phyloP scores from a whole-genome alignment of 108 stramenopile genomes.

The Nitzschia palea region DNA sequence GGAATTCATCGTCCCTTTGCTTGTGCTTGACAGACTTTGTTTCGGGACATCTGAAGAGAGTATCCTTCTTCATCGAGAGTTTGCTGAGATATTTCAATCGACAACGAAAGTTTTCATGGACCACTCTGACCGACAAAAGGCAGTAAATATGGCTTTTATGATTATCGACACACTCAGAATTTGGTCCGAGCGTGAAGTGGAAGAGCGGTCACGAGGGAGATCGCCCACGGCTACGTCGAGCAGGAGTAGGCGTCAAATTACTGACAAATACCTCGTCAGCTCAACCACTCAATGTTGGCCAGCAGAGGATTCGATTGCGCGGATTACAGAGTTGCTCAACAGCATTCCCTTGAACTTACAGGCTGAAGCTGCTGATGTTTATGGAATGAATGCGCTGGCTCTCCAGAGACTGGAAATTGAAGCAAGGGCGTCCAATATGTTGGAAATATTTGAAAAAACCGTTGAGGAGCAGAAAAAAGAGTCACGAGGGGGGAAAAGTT shows the following conservation, averaged over 20 bases:
- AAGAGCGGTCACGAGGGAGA: constrained; percentile 27
- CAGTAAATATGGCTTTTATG: constrained; percentile 61
- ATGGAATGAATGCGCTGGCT: constrained; percentile 83
- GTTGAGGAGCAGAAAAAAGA: background rate
- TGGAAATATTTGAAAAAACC: constrained; percentile 29
- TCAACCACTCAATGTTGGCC: constrained; percentile 47
- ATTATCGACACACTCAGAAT: constrained; percentile 61
- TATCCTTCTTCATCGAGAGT: constrained; percentile 53
- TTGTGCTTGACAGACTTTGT: constrained; percentile 79
- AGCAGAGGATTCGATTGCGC: constrained; percentile 47
- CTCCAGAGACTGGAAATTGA: constrained; percentile 74
- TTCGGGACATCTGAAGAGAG: constrained; percentile 69
- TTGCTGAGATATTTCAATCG: constrained; percentile 50
- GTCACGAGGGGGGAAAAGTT: background rate
- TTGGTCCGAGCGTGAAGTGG: constrained; percentile 75
- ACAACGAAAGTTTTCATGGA: constrained; percentile 23
- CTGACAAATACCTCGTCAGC: constrained; percentile 1
- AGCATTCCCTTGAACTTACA: constrained; percentile 49
- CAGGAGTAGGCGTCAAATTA: background rate
- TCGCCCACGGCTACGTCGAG: constrained; percentile 3
- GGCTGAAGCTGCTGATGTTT: constrained; percentile 66
- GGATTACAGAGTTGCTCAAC: constrained; percentile 59
- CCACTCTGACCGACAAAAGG: constrained; percentile 57
- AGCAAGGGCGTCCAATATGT: constrained; percentile 40
- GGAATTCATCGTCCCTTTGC: constrained; percentile 81